Evolutionary conservation across 495 filamentous ascomycete species (phyloP).

Genomic region (Stereocaulon alpinum): DNA sequence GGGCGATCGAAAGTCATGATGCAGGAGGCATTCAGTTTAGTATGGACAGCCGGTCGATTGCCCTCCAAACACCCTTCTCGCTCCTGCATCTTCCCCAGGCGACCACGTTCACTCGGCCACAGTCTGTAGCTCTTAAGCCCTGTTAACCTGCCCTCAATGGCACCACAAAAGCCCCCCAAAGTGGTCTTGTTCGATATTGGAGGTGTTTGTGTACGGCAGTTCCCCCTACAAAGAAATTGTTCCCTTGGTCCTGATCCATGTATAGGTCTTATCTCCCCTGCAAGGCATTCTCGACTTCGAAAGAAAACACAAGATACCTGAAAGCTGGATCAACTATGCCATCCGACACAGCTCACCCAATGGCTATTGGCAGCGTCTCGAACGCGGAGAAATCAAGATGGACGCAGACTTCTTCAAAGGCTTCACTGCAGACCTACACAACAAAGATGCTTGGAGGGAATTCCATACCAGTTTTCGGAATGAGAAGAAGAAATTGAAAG

Average conservation of each 20-base stretch:
- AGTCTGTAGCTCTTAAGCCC: neutral
- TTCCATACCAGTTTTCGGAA: slow-evolving; percentile 38
- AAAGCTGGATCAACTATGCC: slow-evolving; percentile 83
- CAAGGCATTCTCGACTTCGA: slow-evolving; percentile 90
- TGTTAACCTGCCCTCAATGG: slow-evolving; percentile 23
- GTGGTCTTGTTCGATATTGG: slow-evolving; percentile 93
- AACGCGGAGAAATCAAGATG: slow-evolving; percentile 63
- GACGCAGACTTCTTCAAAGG: slow-evolving; percentile 63
- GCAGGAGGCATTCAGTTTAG: slow-evolving; percentile 1
- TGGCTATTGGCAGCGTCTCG: slow-evolving; percentile 79
- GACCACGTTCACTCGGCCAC: neutral
- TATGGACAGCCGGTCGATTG: neutral
- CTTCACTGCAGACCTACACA: slow-evolving; percentile 65
- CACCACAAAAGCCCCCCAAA: slow-evolving; percentile 45
- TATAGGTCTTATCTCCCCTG: slow-evolving; percentile 79
- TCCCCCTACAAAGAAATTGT: neutral
- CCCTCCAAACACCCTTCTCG: neutral
- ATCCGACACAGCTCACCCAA: slow-evolving; percentile 68
- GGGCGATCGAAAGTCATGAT: neutral
- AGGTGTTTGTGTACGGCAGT: slow-evolving; percentile 74
- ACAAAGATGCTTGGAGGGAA: slow-evolving; percentile 52
- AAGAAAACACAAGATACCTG: slow-evolving; percentile 57
- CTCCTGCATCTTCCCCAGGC: neutral
- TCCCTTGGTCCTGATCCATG: neutral
- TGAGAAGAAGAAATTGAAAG: slow-evolving; percentile 24